phyloP scores from a whole-genome alignment of 352 stramenopile species.

The Thalassiosira livingstoniorum region DNA sequence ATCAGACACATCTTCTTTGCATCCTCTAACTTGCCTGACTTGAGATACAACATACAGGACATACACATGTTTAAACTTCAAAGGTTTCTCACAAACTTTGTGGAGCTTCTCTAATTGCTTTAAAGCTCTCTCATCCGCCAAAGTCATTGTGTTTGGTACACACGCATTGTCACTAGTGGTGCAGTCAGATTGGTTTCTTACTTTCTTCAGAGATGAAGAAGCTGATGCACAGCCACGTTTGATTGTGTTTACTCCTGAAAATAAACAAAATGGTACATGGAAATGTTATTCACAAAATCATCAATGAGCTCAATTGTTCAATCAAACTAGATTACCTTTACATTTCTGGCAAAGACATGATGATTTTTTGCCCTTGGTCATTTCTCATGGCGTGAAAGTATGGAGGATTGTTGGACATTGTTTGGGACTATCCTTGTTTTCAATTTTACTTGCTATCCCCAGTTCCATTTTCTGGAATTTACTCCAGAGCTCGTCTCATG shows the following conservation, averaged over 20 bases:
- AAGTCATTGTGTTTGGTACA: no score
- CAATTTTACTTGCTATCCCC: not conserved
- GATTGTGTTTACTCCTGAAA: not conserved
- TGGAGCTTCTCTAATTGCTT: no score
- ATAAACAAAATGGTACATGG: not conserved
- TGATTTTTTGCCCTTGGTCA: not conserved
- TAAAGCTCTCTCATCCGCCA: no score
- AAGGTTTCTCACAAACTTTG: no score
- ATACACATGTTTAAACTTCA: no score
- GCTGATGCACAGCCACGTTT: not conserved
- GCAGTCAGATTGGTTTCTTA: not conserved
- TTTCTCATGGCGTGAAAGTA: not conserved
- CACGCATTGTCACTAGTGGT: no score
- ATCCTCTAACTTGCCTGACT: no score
- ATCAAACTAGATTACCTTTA: not conserved
- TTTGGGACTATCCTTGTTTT: not conserved
- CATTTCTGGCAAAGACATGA: constrained; percentile 4
- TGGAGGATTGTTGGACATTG: constrained; percentile 1
- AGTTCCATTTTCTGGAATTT: not conserved
- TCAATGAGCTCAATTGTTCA: not conserved
- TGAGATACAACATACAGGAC: no score
- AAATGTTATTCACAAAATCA: not conserved
- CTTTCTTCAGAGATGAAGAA: not conserved
- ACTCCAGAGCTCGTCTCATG: constrained; percentile 1
- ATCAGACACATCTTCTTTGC: no score